phyloP scores from a whole-genome alignment of 441 rosid genomes.

The Breynia disticha region DNA sequence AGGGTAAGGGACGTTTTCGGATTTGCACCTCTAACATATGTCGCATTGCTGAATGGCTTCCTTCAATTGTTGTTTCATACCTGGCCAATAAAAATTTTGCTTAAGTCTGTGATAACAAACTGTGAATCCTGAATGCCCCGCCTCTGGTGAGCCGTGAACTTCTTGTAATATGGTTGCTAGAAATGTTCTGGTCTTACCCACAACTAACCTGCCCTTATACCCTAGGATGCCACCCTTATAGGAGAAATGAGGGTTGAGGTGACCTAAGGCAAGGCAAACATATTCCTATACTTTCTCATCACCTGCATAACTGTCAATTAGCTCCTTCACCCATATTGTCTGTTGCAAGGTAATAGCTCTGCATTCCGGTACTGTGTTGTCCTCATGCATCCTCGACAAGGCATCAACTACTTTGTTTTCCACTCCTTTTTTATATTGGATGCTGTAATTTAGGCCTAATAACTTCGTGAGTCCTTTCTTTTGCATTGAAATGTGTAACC shows the following conservation, averaged over 20 bases:
- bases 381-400: neutral
- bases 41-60: neutral
- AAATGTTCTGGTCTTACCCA: neutral
- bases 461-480: neutral
- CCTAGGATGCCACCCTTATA: neutral
- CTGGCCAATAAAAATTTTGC: neutral
- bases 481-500: neutral
- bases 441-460: too few relatives aligned
- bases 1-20: neutral
- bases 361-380: too few relatives aligned
- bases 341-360: neutral
- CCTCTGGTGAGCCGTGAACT: neutral
- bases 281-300: too few relatives aligned
- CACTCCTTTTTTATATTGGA: neutral
- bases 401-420: neutral
- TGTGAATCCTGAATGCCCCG: neutral
- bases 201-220: neutral
- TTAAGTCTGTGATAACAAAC: neutral
- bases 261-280: too few relatives aligned
- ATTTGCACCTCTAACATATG: neutral
- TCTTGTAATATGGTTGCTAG: neutral
- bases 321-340: neutral
- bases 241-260: too few relatives aligned
- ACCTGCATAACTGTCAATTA: neutral
- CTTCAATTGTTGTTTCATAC: neutral